Evolutionary conservation across 768 basidiomycete species (phyloP), one percentile per base, ranked within the genome.

Genomic region (Leccinum pellstonianum): DNA sequence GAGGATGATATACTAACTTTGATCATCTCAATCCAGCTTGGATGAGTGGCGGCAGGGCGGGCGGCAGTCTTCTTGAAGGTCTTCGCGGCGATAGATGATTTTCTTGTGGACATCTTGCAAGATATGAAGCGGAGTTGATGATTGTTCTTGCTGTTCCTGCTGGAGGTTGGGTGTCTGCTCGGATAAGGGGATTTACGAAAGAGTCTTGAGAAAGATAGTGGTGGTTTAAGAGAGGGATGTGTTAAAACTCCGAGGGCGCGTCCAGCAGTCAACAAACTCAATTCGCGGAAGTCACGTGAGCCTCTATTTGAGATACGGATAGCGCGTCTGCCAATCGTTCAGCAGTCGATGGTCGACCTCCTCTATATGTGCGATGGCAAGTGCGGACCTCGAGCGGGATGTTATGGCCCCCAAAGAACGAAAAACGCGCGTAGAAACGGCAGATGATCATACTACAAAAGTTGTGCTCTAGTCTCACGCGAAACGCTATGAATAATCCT

Each of bases 21-120:
- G 74, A 91, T 90, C 89, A 91, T 91, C 57, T 91, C 88, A 58
- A 85, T 78, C 88, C 88, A 90, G 60, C 80, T 73, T 15, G 80
- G 80, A 64, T 82, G 80, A 52, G 61, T 60, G 21, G 68, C 46
- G 29, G 52, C 59, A 58, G 78, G 68, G 51, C 76, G 77, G 56
- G 77, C 62, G 60, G 64, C 63, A 56, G 55, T 56, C 60, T 60
- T 75, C 70, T 67, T 72, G 52, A 78, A 66, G 19, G 78, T 71
- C 75, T 82, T 85, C 70, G 81, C 73, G 52, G 77, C 63, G 55
- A 70, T 65, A 57, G 79, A 69, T 37, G 81, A 64, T 71, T 84
- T 86, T 77, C 80, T 83, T 43, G 49, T n/a, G 33, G 62, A 70
- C 73, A 73, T 73, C 58, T 62, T 70, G 66, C 53, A 46, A 62